phyloP scores from a whole-genome alignment of 1,284 basidiomycete genomes.

The Boletus semigastroideus region DNA sequence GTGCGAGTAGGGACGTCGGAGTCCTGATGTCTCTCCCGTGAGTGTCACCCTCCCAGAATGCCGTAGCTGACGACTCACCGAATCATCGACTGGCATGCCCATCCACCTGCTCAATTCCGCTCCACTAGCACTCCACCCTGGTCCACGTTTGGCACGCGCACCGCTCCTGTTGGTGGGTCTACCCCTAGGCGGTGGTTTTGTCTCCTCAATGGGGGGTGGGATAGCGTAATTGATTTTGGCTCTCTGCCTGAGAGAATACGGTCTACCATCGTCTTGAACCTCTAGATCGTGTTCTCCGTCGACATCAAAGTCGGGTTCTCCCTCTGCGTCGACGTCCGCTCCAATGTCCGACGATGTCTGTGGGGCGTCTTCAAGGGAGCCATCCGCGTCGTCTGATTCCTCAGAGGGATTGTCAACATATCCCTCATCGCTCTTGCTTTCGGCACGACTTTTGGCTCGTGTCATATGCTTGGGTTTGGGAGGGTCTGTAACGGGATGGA shows the following conservation, averaged over 20 bases:
- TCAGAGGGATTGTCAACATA: slow-evolving; percentile 52
- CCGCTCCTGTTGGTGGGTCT: slow-evolving; percentile 30
- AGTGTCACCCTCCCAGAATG: slow-evolving; percentile 1
- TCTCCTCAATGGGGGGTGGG: slow-evolving; percentile 70
- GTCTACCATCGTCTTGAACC: slow-evolving; percentile 49
- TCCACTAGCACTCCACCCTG: slow-evolving; percentile 76
- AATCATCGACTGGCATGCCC: slow-evolving; percentile 70
- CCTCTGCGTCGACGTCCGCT: slow-evolving; percentile 39
- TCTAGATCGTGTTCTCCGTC: slow-evolving; percentile 38
- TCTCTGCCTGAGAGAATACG: slow-evolving; percentile 64
- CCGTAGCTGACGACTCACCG: slow-evolving; percentile 42
- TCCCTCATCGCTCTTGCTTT: slow-evolving; percentile 49
- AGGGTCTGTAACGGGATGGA: slow-evolving; percentile 3
- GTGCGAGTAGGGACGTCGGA: slow-evolving; percentile 68
- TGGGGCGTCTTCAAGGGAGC: slow-evolving; percentile 54
- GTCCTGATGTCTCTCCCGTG: slow-evolving; percentile 45
- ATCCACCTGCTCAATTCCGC: slow-evolving; percentile 74
- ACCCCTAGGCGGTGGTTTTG: slow-evolving; percentile 47
- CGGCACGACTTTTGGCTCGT: slow-evolving; percentile 31
- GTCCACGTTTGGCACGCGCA: slow-evolving; percentile 43
- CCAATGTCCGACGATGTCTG: slow-evolving; percentile 49
- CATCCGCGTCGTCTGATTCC: slow-evolving; percentile 56
- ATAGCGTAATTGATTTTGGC: slow-evolving; percentile 74
- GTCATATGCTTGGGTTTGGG: slow-evolving; percentile 28
- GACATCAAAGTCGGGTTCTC: slow-evolving; percentile 34